Percentiles rank a stretch among this genome's conserved stretches.
These are phyloP conservation scores for Metschnikowia kofuensis DNA, from an alignment of 805 yeast species.

Conservation along the genomic window DNA sequence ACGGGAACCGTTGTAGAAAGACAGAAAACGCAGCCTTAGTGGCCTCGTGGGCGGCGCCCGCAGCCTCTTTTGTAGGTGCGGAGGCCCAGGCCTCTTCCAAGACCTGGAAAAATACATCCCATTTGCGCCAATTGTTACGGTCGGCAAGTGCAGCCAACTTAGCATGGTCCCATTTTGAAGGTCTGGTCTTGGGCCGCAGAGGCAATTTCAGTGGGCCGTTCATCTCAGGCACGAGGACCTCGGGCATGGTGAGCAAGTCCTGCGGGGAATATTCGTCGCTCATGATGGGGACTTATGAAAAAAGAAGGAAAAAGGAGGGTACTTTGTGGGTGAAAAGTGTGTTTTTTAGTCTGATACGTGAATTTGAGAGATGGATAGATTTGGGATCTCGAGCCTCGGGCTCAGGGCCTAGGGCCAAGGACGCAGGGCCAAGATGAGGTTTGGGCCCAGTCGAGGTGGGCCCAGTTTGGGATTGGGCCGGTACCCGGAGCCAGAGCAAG, in stretches of 20 bases:
- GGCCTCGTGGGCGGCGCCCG: background rate
- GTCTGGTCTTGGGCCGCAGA: conserved; percentile 8
- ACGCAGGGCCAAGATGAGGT: too few species aligned
- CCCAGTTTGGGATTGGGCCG: too few species aligned
- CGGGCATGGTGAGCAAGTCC: background rate
- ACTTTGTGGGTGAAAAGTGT: background rate
- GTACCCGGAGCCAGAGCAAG: too few species aligned
- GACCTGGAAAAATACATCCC: conserved; percentile 39
- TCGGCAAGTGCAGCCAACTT: conserved; percentile 13
- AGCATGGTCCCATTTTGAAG: conserved; percentile 15
- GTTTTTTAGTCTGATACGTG: background rate
- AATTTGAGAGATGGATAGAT: too few species aligned
- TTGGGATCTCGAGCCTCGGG: too few species aligned
- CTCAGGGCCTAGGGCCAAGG: too few species aligned
- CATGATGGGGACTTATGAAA: background rate
- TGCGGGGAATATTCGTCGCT: background rate
- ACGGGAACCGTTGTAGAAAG: conserved; percentile 55
- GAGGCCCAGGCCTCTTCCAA: conserved; percentile 22
- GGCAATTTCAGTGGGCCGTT: conserved; percentile 1
- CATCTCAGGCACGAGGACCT: background rate
- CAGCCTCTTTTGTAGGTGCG: conserved; percentile 5
- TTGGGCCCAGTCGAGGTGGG: too few species aligned
- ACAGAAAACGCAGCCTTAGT: conserved; percentile 5
- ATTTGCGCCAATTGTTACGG: conserved; percentile 33
- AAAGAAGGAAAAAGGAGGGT: background rate